Evolutionary conservation across 2,329 filamentous ascomycete genomes (phyloP), one percentile per base, ranked within the genome.

Genomic region (Raffaelea arxii): DNA sequence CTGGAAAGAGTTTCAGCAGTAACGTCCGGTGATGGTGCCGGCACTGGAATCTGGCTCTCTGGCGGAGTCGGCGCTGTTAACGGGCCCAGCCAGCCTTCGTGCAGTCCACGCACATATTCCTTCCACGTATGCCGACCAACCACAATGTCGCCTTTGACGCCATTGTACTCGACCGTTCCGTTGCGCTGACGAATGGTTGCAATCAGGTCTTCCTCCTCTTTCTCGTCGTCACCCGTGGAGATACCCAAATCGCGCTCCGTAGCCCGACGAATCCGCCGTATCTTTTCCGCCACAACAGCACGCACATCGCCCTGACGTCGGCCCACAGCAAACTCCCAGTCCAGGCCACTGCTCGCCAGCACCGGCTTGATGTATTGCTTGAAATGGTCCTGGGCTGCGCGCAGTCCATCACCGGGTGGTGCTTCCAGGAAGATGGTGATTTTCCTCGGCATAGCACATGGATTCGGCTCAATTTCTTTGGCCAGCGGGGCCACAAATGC

Each of bases 261-360:
- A 12, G 76, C 75, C 50, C 77, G 72, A 56, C 82, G 76, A 55
- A 74, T 70, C 59, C 88, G 80, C 49, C 92, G 77, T 62, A 96
- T 87, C 61, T 80, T 83, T 68, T 95, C 88, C 23, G 92, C 91
- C 41, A 94, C 75, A 14, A 84, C 86, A 44, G 86, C 89, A 51
- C 92, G 74, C 39, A 98, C 79, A 60, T 98, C 91, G n/a, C 92
- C 92, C 68, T 96, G 86, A 60, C 84, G 82, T 45, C 90, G 74
- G 5, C 91, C 92, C 66, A 97, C 91, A 6, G 97, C 78, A 48
- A 96, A 94, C 58, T 96, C 91, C 81, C 94, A 97, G 63, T 98
- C 92, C 59, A 97, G 68, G 1, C 90, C 90, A 2, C 87, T 91
- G 3, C 88, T 84, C 4, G 92, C 86, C 35, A 98, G 69, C 23